phyloP scores from a whole-genome alignment of 2,329 filamentous ascomycete species.

The Elsinoe australis region DNA sequence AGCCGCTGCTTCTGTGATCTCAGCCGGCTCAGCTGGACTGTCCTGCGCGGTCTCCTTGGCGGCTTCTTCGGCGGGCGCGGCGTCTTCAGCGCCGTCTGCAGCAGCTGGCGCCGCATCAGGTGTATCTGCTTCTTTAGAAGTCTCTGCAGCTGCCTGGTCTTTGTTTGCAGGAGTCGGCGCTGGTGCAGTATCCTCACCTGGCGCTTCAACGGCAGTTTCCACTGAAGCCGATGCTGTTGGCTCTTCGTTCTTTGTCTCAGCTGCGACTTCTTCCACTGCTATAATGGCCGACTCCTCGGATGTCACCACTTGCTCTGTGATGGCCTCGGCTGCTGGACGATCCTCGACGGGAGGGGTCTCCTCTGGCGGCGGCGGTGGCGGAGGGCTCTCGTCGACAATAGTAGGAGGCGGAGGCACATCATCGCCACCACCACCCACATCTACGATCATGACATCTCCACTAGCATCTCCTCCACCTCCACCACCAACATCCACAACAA shows the following conservation, averaged over 20 bases:
- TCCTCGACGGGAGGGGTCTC: not conserved
- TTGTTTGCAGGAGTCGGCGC: not conserved
- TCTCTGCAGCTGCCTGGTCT: not conserved
- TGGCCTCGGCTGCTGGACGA: not conserved
- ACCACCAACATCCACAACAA: slow-evolving; percentile 12
- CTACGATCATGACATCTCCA: slow-evolving; percentile 1
- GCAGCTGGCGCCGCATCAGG: not conserved
- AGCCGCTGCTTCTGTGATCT: no score
- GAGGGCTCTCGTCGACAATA: not conserved
- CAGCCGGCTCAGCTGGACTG: no score
- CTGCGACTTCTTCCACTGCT: not conserved
- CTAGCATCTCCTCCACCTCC: not conserved
- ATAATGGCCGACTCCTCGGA: not conserved
- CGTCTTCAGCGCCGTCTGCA: no score
- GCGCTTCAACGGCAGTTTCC: not conserved
- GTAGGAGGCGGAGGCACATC: not conserved
- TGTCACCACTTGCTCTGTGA: no score
- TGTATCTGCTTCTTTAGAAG: not conserved
- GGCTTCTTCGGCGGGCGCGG: no score
- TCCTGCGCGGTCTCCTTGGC: not conserved
- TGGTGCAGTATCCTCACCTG: not conserved
- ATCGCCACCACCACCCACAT: slow-evolving; percentile 8
- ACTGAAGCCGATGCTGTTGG: not conserved
- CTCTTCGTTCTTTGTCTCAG: not conserved
- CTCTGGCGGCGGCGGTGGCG: not conserved